Conservation (phyloP, 805 yeast species). For the Candida schatavii region DNA sequence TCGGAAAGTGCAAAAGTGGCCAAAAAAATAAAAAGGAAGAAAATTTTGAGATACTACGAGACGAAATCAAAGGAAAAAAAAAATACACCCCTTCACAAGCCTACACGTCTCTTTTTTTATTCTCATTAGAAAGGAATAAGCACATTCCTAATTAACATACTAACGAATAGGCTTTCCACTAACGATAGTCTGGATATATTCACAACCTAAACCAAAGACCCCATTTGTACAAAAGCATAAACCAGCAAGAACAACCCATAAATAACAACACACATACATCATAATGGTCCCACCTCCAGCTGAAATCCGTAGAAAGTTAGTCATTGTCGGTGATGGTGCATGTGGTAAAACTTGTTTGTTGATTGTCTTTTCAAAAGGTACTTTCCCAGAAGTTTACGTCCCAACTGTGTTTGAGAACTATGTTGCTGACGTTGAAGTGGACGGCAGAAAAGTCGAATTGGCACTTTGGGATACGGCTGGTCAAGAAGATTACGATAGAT, state of each 20-base stretch:
- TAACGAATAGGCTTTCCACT: too few relatives aligned
- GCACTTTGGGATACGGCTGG: slow-evolving; percentile 99
- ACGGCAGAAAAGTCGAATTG: slow-evolving; percentile 68
- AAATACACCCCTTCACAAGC: not conserved
- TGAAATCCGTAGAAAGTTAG: slow-evolving; percentile 73
- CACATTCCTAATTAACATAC: too few relatives aligned
- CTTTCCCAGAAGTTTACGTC: slow-evolving; percentile 92
- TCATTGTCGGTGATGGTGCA: slow-evolving; percentile 96
- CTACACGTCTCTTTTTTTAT: too few relatives aligned
- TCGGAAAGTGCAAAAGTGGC: not conserved
- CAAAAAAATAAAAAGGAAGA: slow-evolving; percentile 1
- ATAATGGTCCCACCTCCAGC: slow-evolving; percentile 47
- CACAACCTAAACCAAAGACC: too few relatives aligned
- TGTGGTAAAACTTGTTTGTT: slow-evolving; percentile 94
- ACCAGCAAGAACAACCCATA: too few relatives aligned
- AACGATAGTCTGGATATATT: too few relatives aligned
- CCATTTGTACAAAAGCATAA: too few relatives aligned
- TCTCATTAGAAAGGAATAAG: too few relatives aligned
- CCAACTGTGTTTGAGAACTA: slow-evolving; percentile 97
- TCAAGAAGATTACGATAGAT: slow-evolving; percentile 94
- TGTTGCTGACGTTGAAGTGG: slow-evolving; percentile 85
- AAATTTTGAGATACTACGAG: not conserved
- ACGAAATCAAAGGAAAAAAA: not conserved
- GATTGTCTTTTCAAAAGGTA: slow-evolving; percentile 79
- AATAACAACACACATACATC: too few relatives aligned